These are phyloP conservation scores for Calonectria pteridis DNA, from an alignment of 2,329 filamentous ascomycete genomes.

Conservation along the genomic window DNA sequence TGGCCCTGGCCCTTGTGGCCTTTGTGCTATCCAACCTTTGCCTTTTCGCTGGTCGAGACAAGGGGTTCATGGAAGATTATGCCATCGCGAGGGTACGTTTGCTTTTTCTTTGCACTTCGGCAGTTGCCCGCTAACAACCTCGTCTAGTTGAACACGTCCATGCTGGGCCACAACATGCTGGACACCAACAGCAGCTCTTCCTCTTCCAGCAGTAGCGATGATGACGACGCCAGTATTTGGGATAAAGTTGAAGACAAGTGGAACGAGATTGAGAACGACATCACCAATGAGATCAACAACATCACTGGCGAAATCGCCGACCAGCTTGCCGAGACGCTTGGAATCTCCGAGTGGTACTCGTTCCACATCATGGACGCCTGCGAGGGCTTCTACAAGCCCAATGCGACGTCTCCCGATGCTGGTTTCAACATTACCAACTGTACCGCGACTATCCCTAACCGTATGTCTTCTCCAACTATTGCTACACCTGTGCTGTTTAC, in stretches of 20 bases:
- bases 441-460: slow-evolving; percentile 53
- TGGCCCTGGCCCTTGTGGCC: slow-evolving; percentile 53
- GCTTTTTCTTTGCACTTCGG: rapidly evolving
- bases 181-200: slow-evolving; percentile 33
- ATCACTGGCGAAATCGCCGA: slow-evolving; percentile 56
- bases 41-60: slow-evolving; percentile 55
- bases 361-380: slow-evolving; percentile 63
- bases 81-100: slow-evolving; percentile 53
- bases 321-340: slow-evolving; percentile 56
- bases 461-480: slow-evolving; percentile 45
- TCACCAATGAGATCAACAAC: slow-evolving; percentile 54
- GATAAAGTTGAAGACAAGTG: slow-evolving; percentile 46
- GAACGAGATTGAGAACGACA: slow-evolving; percentile 49
- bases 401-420: slow-evolving; percentile 52
- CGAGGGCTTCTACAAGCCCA: slow-evolving; percentile 60
- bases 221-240: slow-evolving; percentile 44
- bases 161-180: slow-evolving; percentile 52
- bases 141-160: slow-evolving; percentile 53
- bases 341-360: slow-evolving; percentile 65
- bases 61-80: slow-evolving; percentile 59
- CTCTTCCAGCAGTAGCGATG: slow-evolving; percentile 39
- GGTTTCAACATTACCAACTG: slow-evolving; percentile 60
- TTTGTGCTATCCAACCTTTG: slow-evolving; percentile 55
- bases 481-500: not conserved
- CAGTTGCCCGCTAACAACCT: slow-evolving; percentile 5